Conservation (phyloP, 1,284 basidiomycete species). For the Rugosomyces carneus region DNA sequence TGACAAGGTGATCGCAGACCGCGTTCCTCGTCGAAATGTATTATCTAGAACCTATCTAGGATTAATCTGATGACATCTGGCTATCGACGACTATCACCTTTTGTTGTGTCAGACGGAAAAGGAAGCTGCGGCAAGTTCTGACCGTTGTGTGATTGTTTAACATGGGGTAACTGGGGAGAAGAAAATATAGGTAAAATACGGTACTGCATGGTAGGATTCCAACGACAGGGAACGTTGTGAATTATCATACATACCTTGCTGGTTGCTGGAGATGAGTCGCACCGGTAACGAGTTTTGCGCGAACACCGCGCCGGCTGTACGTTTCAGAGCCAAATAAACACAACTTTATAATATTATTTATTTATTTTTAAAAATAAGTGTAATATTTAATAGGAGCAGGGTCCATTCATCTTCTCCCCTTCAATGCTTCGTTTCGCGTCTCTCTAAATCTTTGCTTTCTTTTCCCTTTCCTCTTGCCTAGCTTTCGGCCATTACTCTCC, state of each 20-base stretch:
- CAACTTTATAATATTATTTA: neutral
- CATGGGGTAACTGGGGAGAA: neutral
- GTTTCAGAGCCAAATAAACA: neutral
- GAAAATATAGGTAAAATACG: neutral
- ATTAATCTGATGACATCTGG: slow-evolving; percentile 6
- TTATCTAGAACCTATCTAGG: slow-evolving; percentile 3
- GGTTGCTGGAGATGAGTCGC: neutral
- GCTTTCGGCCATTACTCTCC: slow-evolving; percentile 20
- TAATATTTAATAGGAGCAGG: neutral
- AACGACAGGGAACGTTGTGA: neutral
- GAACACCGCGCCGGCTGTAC: neutral
- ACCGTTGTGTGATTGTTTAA: slow-evolving; percentile 11
- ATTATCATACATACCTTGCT: neutral
- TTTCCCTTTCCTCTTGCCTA: slow-evolving; percentile 17
- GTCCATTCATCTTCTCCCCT: slow-evolving; percentile 10
- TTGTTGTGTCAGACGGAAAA: slow-evolving; percentile 10
- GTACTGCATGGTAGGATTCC: neutral
- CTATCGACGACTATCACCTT: slow-evolving; percentile 5
- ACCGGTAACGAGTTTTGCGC: neutral
- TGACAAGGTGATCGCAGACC: slow-evolving; percentile 4
- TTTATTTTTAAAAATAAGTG: neutral
- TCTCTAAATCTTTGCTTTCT: slow-evolving; percentile 18
- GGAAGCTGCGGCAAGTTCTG: slow-evolving; percentile 12
- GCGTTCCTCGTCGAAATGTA: neutral
- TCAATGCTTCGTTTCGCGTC: slow-evolving; percentile 22